Evolutionary conservation across 768 basidiomycete genomes (phyloP), one percentile per base, ranked within the genome.

Genomic region (Holtermannia corniformis): DNA sequence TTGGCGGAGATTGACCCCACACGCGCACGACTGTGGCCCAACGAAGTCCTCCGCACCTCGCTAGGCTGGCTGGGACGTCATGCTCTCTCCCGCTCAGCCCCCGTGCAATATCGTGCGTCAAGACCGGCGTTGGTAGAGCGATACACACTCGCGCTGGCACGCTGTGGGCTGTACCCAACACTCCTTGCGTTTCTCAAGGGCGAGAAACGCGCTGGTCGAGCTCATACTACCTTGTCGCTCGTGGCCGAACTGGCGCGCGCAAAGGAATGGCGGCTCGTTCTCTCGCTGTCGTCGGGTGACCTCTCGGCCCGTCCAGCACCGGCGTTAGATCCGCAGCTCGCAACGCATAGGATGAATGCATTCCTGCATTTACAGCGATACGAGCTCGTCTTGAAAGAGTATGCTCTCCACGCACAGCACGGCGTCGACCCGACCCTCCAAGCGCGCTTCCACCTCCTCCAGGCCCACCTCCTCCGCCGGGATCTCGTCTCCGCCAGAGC

Each of bases 401-500:
- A 37, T 16, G 32, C 32, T 7, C 41, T 10, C 12, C 52, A 56
- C 40, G 13, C 13, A 7, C 25, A 41, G 5, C 25, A 32, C 19
- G 40, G 41, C 14, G 16, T 54, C n/a, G 4, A 4, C 19, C 57
- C 57, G 14, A 40, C 22, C n/a, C 12, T 14, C 3, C 24, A 48
- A 11, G 2, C 52, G n/a, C 43, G 50, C 21, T 27, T 32, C 21
- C 45, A 54, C 25, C 40, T 58, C 16, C 21, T 51, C 10, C 57
- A 58, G 45, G 52, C 57, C 1, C 23, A 40, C 25, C 44, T 58
- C 42, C n/a, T n/a, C 14, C 25, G 45, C 0, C 56, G 60, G 7
- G 54, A 61, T 45, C 25, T 61, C n/a, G 41, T 37, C 4, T 37
- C 45, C 1, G 60, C 60, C 19, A 11, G 51, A 23, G 41, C 42